phyloP scores from a whole-genome alignment of 495 filamentous ascomycete species.

The Chlorociboria aeruginascens region DNA sequence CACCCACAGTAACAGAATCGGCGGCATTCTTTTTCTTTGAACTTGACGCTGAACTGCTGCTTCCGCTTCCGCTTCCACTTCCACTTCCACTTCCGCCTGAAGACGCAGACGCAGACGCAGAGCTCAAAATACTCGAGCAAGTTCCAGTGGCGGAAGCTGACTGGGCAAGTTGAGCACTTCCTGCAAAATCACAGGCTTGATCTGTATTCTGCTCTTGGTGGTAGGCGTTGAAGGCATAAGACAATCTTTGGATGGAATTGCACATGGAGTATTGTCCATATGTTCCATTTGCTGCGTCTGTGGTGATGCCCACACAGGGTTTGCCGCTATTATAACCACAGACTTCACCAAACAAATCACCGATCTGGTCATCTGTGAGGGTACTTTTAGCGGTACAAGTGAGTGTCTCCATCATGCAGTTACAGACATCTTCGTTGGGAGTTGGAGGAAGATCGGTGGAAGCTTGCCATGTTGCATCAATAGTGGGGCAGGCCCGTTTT shows the following conservation, averaged over 20 bases:
- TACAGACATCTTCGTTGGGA: conserved; percentile 49
- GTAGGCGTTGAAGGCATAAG: conserved; percentile 55
- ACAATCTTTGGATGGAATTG: conserved; percentile 47
- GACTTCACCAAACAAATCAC: conserved; percentile 44
- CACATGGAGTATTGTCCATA: conserved; percentile 74
- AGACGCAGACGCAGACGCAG: conserved; percentile 37
- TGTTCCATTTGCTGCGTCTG: conserved; percentile 45
- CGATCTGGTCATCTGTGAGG: conserved; percentile 32
- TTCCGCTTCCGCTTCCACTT: conserved; percentile 15
- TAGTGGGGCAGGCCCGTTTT: conserved; percentile 48
- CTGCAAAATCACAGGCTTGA: conserved; percentile 52
- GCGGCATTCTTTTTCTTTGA: neutral
- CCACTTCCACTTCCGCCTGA: conserved; percentile 1
- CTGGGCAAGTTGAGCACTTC: conserved; percentile 31
- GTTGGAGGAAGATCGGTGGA: conserved; percentile 48
- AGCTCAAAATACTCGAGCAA: conserved; percentile 46
- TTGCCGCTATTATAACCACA: conserved; percentile 33
- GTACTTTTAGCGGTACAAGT: conserved; percentile 40
- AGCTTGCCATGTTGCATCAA: conserved; percentile 39
- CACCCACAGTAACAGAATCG: neutral
- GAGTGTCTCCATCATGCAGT: conserved; percentile 50
- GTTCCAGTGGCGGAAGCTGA: conserved; percentile 25
- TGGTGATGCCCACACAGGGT: conserved; percentile 43
- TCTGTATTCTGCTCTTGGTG: conserved; percentile 32
- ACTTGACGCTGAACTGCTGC: neutral